These are phyloP conservation scores for Hygrophorus pudorinus DNA, from an alignment of 768 basidiomycete species.

Conservation along the genomic window DNA sequence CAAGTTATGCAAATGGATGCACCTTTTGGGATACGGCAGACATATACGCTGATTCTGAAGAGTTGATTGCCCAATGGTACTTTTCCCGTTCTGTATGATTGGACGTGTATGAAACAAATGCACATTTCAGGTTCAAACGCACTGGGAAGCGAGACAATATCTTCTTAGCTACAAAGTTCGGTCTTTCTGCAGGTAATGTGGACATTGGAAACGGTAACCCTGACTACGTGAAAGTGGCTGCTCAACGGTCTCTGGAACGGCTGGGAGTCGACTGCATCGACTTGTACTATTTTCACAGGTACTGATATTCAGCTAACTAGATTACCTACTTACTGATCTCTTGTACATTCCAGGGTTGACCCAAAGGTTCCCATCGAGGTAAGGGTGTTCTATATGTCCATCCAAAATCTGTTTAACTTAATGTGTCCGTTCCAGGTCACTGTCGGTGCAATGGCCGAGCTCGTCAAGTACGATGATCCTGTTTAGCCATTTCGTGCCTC, in stretches of 20 bases:
- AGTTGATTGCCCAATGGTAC: slow-evolving; percentile 36
- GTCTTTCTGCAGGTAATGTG: no score
- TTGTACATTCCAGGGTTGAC: not conserved
- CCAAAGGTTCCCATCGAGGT: not conserved
- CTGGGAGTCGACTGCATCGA: slow-evolving; percentile 35
- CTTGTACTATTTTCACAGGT: slow-evolving; percentile 35
- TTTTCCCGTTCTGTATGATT: no score
- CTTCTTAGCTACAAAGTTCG: no score
- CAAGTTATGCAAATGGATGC: slow-evolving; percentile 17
- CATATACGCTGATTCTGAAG: slow-evolving; percentile 35
- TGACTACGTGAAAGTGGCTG: no score
- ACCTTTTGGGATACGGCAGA: slow-evolving; percentile 42
- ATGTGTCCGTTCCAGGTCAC: slow-evolving; percentile 22
- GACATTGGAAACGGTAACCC: no score
- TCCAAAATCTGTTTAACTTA: not conserved
- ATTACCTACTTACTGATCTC: not conserved
- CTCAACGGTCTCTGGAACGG: slow-evolving; percentile 27
- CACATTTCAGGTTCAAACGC: no score
- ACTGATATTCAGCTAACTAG: no score
- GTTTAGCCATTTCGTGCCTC: slow-evolving; percentile 23
- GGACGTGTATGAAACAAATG: no score
- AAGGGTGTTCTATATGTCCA: not conserved
- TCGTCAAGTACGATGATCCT: slow-evolving; percentile 30
- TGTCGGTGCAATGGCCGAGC: slow-evolving; percentile 39
- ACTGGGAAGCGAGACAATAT: no score